Evolutionary conservation across 2,329 filamentous ascomycete genomes (phyloP).

Genomic region (Phaeoacremonium minimum): DNA sequence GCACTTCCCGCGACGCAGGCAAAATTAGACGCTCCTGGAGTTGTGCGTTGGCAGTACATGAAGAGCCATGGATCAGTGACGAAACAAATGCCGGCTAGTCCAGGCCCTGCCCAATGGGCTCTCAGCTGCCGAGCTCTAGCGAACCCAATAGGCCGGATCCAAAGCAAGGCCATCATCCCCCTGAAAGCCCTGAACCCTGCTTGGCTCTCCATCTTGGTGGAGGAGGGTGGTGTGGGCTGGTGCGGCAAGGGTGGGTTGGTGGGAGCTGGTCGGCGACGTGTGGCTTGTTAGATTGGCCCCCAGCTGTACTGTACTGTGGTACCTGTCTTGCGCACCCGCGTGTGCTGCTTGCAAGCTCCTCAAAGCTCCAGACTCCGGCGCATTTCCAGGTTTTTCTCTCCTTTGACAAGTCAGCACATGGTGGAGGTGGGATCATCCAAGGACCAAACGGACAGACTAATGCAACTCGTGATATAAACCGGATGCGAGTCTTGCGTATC

Average conservation of each 20-base stretch:
- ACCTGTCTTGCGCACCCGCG: not conserved
- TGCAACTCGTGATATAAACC: not conserved
- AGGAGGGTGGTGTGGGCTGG: not conserved
- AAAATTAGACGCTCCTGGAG: constrained; percentile 11
- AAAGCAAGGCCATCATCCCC: constrained; percentile 4
- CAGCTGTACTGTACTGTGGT: not conserved
- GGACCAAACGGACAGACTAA: not conserved
- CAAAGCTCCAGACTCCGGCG: not conserved
- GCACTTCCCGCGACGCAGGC: constrained; percentile 3
- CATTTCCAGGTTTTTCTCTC: not conserved
- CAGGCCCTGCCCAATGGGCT: not conserved
- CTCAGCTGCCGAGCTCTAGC: not conserved
- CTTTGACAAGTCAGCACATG: not conserved
- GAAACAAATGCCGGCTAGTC: constrained; percentile 10
- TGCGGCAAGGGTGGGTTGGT: not conserved
- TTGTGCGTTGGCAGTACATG: constrained; percentile 24
- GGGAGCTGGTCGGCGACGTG: not conserved
- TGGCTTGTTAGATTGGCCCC: not conserved
- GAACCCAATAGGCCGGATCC: constrained; percentile 6
- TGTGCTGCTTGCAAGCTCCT: not conserved
- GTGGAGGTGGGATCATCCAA: not conserved
- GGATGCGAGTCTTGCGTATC: no score
- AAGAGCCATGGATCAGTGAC: constrained; percentile 16
- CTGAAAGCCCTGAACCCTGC: not conserved
- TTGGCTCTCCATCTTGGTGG: not conserved